Conservation (phyloP, 768 basidiomycete species). For the Mycena rebaudengoi region DNA sequence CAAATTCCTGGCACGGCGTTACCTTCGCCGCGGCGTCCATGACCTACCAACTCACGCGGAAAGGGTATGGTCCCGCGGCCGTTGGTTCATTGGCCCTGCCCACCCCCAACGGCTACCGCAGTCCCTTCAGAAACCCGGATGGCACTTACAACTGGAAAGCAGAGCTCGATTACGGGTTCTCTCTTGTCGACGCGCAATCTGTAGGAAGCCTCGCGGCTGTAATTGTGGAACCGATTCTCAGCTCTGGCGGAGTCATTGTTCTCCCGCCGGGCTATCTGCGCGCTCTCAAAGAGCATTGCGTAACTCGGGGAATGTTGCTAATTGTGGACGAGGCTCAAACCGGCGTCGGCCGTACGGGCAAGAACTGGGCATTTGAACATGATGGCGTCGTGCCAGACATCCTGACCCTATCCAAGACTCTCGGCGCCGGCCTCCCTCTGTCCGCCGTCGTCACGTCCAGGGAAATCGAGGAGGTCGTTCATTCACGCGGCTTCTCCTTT, state of each 20-base stretch:
- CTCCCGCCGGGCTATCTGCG: constrained; percentile 30
- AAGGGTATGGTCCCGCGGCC: constrained; percentile 30
- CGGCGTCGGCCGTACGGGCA: constrained; percentile 31
- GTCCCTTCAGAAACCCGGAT: constrained; percentile 30
- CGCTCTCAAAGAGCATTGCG: constrained; percentile 30
- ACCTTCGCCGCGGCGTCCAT: constrained; percentile 31
- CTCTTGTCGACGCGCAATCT: constrained; percentile 27
- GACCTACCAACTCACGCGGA: constrained; percentile 31
- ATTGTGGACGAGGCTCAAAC: constrained; percentile 29
- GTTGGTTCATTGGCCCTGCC: constrained; percentile 29
- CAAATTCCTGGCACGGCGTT: constrained; percentile 33
- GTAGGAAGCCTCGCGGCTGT: constrained; percentile 31
- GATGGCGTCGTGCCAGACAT: constrained; percentile 29
- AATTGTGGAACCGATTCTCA: constrained; percentile 32
- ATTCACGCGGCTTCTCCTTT: constrained; percentile 31
- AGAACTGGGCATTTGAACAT: constrained; percentile 32
- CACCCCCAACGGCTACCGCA: constrained; percentile 31
- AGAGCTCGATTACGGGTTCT: constrained; percentile 31
- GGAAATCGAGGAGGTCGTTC: constrained; percentile 28
- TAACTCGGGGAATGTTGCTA: constrained; percentile 19
- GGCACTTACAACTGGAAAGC: constrained; percentile 31
- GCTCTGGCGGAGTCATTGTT: constrained; percentile 31
- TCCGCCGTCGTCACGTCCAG: constrained; percentile 31
- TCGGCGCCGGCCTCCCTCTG: constrained; percentile 31
- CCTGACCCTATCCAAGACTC: constrained; percentile 30